These are phyloP conservation scores for Solanum virginianum DNA, from an alignment of 257 asterid species.

Conservation along the genomic window DNA sequence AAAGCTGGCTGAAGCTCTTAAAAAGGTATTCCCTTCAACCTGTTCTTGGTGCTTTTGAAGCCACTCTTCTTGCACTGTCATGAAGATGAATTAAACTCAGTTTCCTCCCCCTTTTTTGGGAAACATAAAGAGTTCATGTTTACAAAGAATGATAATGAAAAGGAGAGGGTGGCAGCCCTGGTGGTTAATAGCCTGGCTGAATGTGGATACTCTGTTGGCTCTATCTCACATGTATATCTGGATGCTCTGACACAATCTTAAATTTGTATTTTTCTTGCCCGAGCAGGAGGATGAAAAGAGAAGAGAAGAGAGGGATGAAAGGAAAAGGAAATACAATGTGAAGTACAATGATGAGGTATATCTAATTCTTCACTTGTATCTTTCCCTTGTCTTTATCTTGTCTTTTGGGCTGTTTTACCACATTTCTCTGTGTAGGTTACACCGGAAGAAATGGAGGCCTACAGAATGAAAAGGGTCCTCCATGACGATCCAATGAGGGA, in stretches of 20 bases:
- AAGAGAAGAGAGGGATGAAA: slow-evolving; percentile 80
- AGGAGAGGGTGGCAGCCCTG: background rate
- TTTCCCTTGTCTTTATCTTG: background rate
- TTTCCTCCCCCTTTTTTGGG: background rate
- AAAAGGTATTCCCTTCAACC: slow-evolving; percentile 36
- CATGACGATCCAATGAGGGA: slow-evolving; percentile 74
- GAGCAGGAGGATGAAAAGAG: slow-evolving; percentile 70
- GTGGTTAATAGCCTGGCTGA: background rate
- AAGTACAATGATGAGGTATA: slow-evolving; percentile 89
- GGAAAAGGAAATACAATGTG: slow-evolving; percentile 81
- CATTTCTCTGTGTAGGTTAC: slow-evolving; percentile 32
- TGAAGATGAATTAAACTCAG: background rate
- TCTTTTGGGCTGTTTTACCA: background rate
- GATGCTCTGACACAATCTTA: background rate
- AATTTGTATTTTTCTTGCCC: background rate
- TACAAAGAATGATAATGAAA: background rate
- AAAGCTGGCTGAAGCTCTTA: slow-evolving; percentile 55
- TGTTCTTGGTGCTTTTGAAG: background rate
- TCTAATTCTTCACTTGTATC: background rate
- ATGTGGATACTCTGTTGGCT: background rate
- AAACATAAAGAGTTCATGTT: background rate
- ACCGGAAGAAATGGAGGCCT: slow-evolving; percentile 67
- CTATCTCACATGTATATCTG: background rate
- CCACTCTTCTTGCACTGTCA: background rate
- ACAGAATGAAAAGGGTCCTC: slow-evolving; percentile 58